A percentile compares a stretch with the other conserved stretches of the same genome.
Conservation (phyloP, 1,139 yeast species). For the Diutina siamensis region DNA sequence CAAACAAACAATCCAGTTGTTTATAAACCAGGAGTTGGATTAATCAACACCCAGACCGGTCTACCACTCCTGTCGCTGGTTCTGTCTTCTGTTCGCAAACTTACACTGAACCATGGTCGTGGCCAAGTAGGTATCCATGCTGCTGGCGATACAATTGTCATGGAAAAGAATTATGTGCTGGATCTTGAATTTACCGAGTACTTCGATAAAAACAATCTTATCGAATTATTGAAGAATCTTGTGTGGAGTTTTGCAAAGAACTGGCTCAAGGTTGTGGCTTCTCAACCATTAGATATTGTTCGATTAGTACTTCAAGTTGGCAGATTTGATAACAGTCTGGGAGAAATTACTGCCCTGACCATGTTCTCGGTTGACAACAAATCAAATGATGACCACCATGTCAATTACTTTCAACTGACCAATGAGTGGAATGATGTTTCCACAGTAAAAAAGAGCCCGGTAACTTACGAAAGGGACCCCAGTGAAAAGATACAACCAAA, state of each 20-base stretch:
- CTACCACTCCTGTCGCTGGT: slow-evolving; percentile 22
- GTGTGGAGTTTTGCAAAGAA: slow-evolving; percentile 51
- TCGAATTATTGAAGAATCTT: slow-evolving; percentile 42
- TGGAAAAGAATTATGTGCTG: slow-evolving; percentile 37
- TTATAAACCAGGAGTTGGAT: slow-evolving; percentile 50
- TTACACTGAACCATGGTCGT: neutral
- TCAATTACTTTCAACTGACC: slow-evolving; percentile 39
- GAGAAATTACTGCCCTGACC: slow-evolving; percentile 3
- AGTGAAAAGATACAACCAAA: slow-evolving; percentile 41
- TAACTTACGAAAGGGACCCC: neutral
- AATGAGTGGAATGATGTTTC: neutral
- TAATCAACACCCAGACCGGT: slow-evolving; percentile 30
- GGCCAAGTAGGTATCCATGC: slow-evolving; percentile 10
- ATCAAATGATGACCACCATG: slow-evolving; percentile 30
- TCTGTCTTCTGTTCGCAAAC: neutral
- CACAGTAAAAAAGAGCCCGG: neutral
- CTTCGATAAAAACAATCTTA: slow-evolving; percentile 45
- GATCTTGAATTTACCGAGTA: slow-evolving; percentile 63
- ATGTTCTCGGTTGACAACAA: slow-evolving; percentile 6
- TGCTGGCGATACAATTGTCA: slow-evolving; percentile 7
- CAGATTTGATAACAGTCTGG: slow-evolving; percentile 24
- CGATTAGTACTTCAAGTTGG: slow-evolving; percentile 76
- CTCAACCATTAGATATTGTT: slow-evolving; percentile 86
- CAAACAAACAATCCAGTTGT: slow-evolving; percentile 56
- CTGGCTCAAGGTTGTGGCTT: slow-evolving; percentile 53